Evolutionary conservation across 116 monocot species (phyloP), one percentile per base, ranked within the genome.

Genomic region (Trichopus zeylanicus): DNA sequence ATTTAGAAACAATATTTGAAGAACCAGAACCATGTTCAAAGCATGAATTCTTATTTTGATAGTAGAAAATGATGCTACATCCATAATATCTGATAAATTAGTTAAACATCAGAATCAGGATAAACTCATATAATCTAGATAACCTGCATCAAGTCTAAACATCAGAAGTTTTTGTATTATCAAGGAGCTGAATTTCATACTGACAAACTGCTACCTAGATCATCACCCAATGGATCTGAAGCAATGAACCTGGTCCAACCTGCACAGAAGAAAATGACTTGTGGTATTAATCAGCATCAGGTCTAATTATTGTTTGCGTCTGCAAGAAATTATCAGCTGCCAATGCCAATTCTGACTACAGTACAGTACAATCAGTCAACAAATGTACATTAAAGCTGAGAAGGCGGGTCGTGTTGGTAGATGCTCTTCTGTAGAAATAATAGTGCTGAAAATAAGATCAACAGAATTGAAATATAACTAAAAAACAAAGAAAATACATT

Each of bases 241-340:
- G 86, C 62, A 89, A 70, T 13, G 93, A 82, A 66, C 85, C 85
- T 51, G 77, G 86, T 19, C 89, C 93, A 53, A 86, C 78, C 93
- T 93, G 78, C 60, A 59, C 52, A 65, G 16, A 42, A 15, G n/a
- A 42, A n/a, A 8, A 13, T 42, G 7, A 1, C 42, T 42, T 1
- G 18, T 42, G n/a, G n/a, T 13, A 42, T 42, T 2, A 10, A 42
- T 42, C 42, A 42, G 12, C 42, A 1, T 6, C n/a, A 16, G 13
- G 13, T 42, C n/a, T 42, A 0, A 15, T 13, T 42, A 9, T 42
- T 15, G n/a, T 42, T 13, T 42, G 13, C 13, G n/a, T 42, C 13
- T 16, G 13, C n/a, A 16, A 42, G 13, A 13, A 42, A 42, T 42
- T 16, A 42, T 13, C 42, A 42, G 16, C 3, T 12, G n/a, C n/a